phyloP scores from a whole-genome alignment of 768 basidiomycete species.

The Lentinula guzmanii region DNA sequence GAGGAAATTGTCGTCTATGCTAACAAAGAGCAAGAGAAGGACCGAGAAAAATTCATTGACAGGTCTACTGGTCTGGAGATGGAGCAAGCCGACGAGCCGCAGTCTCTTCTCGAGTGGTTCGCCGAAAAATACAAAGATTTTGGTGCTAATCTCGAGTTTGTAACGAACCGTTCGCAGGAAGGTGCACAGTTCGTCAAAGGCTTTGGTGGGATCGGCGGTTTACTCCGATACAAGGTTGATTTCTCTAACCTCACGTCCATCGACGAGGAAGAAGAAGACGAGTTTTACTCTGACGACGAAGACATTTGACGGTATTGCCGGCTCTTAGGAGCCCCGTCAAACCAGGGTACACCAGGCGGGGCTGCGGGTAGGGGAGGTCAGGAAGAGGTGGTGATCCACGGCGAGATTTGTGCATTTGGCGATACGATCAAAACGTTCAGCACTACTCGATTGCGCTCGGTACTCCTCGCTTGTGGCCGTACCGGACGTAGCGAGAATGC shows the following conservation, averaged over 20 bases:
- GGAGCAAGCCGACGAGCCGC: conserved; percentile 81
- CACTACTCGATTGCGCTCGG: not conserved
- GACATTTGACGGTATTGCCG: conserved; percentile 80
- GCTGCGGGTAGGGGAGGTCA: conserved; percentile 31
- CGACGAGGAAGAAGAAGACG: conserved; percentile 82
- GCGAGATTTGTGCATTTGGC: not conserved
- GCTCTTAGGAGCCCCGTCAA: conserved; percentile 79
- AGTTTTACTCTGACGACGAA: conserved; percentile 76
- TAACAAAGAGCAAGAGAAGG: conserved; percentile 82
- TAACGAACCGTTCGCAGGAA: conserved; percentile 95
- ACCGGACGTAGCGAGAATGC: not conserved
- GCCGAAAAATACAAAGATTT: conserved; percentile 98
- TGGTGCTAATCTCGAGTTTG: conserved; percentile 92
- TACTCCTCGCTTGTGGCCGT: not conserved
- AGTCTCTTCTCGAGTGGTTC: conserved; percentile 94
- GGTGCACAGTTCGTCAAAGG: conserved; percentile 98
- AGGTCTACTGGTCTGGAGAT: conserved; percentile 94
- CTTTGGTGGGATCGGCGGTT: conserved; percentile 95
- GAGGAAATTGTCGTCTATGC: conserved; percentile 81
- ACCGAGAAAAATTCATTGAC: conserved; percentile 92
- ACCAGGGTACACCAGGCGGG: conserved; percentile 64
- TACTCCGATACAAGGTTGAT: conserved; percentile 97
- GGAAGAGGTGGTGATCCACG: not conserved
- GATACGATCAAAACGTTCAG: not conserved
- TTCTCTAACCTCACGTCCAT: conserved; percentile 70